Evolutionary conservation across 257 asterid genomes (phyloP), one percentile per base, ranked within the genome.

Genomic region (Cordia subcordata): DNA sequence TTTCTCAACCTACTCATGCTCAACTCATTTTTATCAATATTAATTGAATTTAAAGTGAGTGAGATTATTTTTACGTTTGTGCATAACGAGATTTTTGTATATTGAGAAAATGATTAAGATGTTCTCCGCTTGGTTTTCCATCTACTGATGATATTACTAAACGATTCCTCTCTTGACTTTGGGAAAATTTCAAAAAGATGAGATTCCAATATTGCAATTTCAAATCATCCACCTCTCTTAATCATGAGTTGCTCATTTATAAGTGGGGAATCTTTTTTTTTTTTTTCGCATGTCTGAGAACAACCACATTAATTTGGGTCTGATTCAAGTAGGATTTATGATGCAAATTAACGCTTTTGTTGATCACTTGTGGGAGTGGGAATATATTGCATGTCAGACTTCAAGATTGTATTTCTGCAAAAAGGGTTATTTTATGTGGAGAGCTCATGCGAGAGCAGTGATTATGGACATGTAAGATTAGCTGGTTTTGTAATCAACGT

Each of bases 201-300:
- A 17, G 71, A 76, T 75, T 84, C 81, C 61, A 66, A 63, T 53
- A 57, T 72, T 52, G 39, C 53, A 66, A 66, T 57, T 67, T 16
- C 60, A 63, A 72, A 56, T 62, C 56, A 69, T 66, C 67, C 71
- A 72, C 70, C 73, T 61, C 50, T 58, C 71, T 57, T 72, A 64
- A 67, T 69, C 76, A 79, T 63, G 50, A 11, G 40, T 40, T 49
- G 49, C 58, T 61, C 58, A 42, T 23, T 58, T 57, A 21, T 49
- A 57, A 68, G 57, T 57, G 67, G 82, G 79, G 49, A 76, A 27
- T 27, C 35, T 27, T 27, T 27, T 66, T 66, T 78, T 19, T 13
- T 21, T 49, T 19, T 19, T 49, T 19, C 16, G n/a, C n/a, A 12
- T n/a, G 15, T 9, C 3, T 18, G 13, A 49, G n/a, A 49, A 49